Conservation (phyloP, 176 grass and related monocot species). For the Aegilops sharonensis region DNA sequence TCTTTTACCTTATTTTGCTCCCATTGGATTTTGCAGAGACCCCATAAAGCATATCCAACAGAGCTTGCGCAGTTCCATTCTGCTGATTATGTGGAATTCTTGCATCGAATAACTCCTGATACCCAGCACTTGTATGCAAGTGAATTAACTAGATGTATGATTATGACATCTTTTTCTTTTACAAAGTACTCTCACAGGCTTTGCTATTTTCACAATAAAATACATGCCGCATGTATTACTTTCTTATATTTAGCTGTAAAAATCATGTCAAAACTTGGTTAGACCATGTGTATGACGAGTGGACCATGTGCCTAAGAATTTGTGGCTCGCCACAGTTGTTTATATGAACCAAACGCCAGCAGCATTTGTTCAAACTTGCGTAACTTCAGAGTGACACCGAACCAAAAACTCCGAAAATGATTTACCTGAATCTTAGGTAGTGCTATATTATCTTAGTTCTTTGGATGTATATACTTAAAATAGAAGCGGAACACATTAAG, state of each 20-base stretch:
- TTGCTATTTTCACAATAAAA: slow-evolving; percentile 13
- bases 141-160: slow-evolving; percentile 95
- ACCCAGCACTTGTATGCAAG: slow-evolving; percentile 64
- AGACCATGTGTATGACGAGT: neutral
- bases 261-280: neutral
- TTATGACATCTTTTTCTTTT: slow-evolving; percentile 31
- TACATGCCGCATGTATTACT: neutral
- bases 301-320: neutral
- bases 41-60: slow-evolving; percentile 97
- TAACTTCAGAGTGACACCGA: neutral
- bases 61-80: slow-evolving; percentile 98
- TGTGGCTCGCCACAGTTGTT: neutral
- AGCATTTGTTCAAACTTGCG: neutral
- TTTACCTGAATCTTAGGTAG: slow-evolving; percentile 4
- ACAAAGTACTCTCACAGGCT: slow-evolving; percentile 18
- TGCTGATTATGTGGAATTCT: slow-evolving; percentile 98
- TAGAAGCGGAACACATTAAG: slow-evolving; percentile 1
- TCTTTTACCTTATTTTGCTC: slow-evolving; percentile 20
- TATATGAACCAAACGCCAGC: neutral
- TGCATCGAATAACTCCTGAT: slow-evolving; percentile 94
- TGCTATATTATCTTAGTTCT: slow-evolving; percentile 19
- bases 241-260: slow-evolving; percentile 1
- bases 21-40: slow-evolving; percentile 60
- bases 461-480: neutral
- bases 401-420: neutral